Conservation (phyloP, 257 asterid genomes). For the Galeopsis tetrahit region DNA sequence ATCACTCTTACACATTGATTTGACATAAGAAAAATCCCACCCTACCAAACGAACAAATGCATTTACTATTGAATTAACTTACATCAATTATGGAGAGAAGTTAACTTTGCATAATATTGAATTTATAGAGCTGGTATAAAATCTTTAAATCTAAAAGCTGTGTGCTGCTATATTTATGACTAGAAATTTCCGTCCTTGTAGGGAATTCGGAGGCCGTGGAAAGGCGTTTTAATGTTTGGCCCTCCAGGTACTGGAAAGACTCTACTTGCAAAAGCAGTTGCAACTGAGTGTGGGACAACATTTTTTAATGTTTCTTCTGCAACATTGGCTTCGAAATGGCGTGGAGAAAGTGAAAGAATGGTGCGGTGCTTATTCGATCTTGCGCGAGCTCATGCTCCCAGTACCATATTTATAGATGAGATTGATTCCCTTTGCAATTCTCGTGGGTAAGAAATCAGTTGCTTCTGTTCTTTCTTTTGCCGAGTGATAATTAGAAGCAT, state of each 20-base stretch:
- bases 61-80: background rate
- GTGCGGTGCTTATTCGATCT: conserved; percentile 98
- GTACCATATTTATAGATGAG: conserved; percentile 98
- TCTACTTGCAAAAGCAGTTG: conserved; percentile 98
- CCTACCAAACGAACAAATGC: too few relatives aligned
- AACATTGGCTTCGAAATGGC: conserved; percentile 99
- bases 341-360: conserved; percentile 99
- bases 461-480: conserved; percentile 15
- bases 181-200: conserved; percentile 40
- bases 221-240: conserved; percentile 99
- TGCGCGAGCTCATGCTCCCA: conserved; percentile 98
- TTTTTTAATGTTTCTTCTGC: conserved; percentile 99
- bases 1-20: too few relatives aligned
- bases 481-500: conserved; percentile 10
- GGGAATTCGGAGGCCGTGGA: conserved; percentile 99
- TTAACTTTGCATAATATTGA: conserved; percentile 10
- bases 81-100: conserved; percentile 5
- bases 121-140: background rate
- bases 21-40: too few relatives aligned
- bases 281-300: conserved; percentile 99
- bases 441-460: conserved; percentile 77
- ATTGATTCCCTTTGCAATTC: conserved; percentile 99
- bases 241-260: conserved; percentile 99
- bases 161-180: background rate
- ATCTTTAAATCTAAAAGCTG: background rate